A percentile compares a stretch with the other conserved stretches of the same genome.
Conservation (phyloP, 306 rosid genomes). For the Dalbergia cultrata region DNA sequence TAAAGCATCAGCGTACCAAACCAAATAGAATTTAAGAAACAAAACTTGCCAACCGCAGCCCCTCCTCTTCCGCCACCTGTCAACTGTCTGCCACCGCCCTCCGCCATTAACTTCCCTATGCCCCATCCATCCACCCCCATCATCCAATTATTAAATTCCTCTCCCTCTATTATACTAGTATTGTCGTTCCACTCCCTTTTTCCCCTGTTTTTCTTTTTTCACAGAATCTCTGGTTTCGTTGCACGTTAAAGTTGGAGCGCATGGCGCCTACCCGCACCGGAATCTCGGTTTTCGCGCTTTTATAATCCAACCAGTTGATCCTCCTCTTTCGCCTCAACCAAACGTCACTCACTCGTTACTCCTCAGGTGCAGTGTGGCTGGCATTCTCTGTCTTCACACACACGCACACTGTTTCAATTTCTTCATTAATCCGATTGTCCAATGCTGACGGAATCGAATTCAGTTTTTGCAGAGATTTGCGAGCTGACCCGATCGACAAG, state of each 20-base stretch:
- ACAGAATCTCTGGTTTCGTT: slow-evolving; percentile 46
- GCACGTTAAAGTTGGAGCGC: slow-evolving; percentile 38
- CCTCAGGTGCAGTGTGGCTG: background rate
- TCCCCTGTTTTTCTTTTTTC: background rate
- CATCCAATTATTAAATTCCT: background rate
- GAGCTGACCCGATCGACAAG: slow-evolving; percentile 13
- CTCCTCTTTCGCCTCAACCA: background rate
- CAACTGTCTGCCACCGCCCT: slow-evolving; percentile 34
- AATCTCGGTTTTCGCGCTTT: slow-evolving; percentile 40
- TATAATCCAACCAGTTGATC: background rate
- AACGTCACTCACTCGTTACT: background rate
- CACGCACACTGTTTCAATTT: background rate
- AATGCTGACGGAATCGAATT: slow-evolving; percentile 17
- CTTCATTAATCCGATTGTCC: slow-evolving; percentile 1
- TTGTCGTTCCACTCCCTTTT: background rate
- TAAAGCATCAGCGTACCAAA: slow-evolving; percentile 10
- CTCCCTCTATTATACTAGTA: background rate
- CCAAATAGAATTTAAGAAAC: background rate
- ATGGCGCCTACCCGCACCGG: background rate
- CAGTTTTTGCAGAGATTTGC: slow-evolving; percentile 28
- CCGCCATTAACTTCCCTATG: slow-evolving; percentile 34
- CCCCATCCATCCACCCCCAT: slow-evolving; percentile 4
- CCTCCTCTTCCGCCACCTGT: background rate
- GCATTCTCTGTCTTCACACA: background rate
- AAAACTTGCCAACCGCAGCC: background rate